Evolutionary conservation across 2,329 filamentous ascomycete genomes (phyloP).

Genomic region (Botryotinia convoluta): DNA sequence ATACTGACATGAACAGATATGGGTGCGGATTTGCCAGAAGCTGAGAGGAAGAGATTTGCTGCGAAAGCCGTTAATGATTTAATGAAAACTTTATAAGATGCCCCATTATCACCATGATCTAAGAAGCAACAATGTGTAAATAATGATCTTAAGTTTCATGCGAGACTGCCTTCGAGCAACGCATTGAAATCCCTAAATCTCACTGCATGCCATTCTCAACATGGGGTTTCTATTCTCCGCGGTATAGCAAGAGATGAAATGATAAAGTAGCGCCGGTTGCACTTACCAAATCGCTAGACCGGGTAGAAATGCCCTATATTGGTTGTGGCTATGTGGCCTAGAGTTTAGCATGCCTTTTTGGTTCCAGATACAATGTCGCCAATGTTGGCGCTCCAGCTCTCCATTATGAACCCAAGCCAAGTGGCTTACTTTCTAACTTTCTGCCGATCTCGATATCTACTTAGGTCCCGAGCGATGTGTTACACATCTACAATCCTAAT

Average conservation of each 20-base stretch:
- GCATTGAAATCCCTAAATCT: background rate
- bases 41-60: slow-evolving; percentile 59
- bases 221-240: background rate
- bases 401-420: background rate
- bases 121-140: background rate
- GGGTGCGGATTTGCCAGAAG: slow-evolving; percentile 57
- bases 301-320: background rate
- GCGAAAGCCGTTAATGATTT: slow-evolving; percentile 61
- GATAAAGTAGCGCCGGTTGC: background rate
- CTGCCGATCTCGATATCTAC: background rate
- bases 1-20: slow-evolving; percentile 47
- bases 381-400: background rate
- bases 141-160: background rate
- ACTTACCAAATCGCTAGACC: background rate
- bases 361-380: background rate
- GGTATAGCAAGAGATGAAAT: background rate
- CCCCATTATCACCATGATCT: no score
- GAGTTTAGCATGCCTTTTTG: background rate
- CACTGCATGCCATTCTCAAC: background rate
- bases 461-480: background rate
- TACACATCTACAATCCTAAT: background rate
- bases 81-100: slow-evolving; percentile 48
- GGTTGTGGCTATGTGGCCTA: background rate
- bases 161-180: background rate
- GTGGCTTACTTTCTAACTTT: background rate